These are phyloP conservation scores for Clonostachys solani DNA, from an alignment of 2,329 filamentous ascomycete species.

Conservation along the genomic window DNA sequence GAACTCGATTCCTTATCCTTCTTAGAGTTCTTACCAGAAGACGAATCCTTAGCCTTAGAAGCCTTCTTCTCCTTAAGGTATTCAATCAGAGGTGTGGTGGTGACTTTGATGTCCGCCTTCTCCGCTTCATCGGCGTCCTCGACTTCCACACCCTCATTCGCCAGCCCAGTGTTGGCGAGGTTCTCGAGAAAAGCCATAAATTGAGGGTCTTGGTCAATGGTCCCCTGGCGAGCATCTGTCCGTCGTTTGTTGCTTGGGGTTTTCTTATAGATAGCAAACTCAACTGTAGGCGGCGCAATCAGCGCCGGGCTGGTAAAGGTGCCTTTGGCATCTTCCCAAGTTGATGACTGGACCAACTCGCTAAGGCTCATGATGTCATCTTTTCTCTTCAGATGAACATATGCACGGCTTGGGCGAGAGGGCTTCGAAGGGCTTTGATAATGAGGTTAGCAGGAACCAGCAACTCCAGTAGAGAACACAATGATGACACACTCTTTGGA, in stretches of 20 bases:
- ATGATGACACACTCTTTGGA: slow-evolving; percentile 68
- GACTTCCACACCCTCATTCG: slow-evolving; percentile 37
- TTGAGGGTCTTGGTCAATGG: slow-evolving; percentile 93
- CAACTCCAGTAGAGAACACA: not conserved
- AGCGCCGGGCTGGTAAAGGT: slow-evolving; percentile 69
- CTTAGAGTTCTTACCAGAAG: slow-evolving; percentile 36
- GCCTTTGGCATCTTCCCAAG: slow-evolving; percentile 79
- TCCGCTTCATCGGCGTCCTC: slow-evolving; percentile 34
- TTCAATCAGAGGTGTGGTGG: slow-evolving; percentile 84
- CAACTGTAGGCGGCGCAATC: slow-evolving; percentile 73
- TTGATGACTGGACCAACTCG: slow-evolving; percentile 62
- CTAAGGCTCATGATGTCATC: slow-evolving; percentile 64
- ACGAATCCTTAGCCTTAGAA: slow-evolving; percentile 56
- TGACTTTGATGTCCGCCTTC: slow-evolving; percentile 57
- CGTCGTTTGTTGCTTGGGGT: slow-evolving; percentile 71
- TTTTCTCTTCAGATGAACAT: slow-evolving; percentile 74
- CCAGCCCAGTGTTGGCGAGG: slow-evolving; percentile 64
- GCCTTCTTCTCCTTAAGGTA: slow-evolving; percentile 91
- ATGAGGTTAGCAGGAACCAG: too few species aligned
- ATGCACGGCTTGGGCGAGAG: slow-evolving; percentile 75
- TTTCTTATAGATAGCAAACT: slow-evolving; percentile 81
- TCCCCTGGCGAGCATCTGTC: slow-evolving; percentile 81
- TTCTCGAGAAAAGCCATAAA: slow-evolving; percentile 91
- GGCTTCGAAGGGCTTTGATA: slow-evolving; percentile 71
- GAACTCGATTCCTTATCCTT: slow-evolving; percentile 51